These are phyloP conservation scores for Caulochytrium protostelioides DNA, from an alignment of 371 early-diverging fungal genomes.

Conservation along the genomic window DNA sequence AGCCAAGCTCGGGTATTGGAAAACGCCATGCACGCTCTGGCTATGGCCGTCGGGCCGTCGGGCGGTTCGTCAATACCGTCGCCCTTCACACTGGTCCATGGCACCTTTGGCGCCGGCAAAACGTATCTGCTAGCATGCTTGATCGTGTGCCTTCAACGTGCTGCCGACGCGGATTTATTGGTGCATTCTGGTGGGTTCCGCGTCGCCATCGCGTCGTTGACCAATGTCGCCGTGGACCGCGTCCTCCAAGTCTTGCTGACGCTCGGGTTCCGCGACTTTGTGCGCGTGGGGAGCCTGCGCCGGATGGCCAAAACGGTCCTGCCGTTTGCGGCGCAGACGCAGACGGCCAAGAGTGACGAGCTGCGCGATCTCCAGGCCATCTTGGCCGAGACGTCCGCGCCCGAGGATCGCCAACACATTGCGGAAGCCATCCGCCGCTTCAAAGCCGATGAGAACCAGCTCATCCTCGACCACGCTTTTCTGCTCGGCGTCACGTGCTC, in stretches of 20 bases:
- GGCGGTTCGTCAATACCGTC: conserved; percentile 2
- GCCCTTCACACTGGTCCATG: conserved; percentile 30
- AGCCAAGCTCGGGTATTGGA: conserved; percentile 41
- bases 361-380: conserved; percentile 48
- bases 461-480: conserved; percentile 23
- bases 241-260: conserved; percentile 43
- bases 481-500: conserved; percentile 62
- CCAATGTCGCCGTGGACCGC: conserved; percentile 64
- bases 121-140: conserved; percentile 56
- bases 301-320: conserved; percentile 48
- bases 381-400: conserved; percentile 32
- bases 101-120: conserved; percentile 59
- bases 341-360: conserved; percentile 28
- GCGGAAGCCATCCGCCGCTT: conserved; percentile 40
- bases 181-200: conserved; percentile 17
- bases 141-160: conserved; percentile 42
- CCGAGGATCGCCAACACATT: conserved; percentile 30
- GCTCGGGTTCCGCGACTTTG: conserved; percentile 50
- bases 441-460: conserved; percentile 25
- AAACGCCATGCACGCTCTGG: conserved; percentile 11
- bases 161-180: conserved; percentile 22
- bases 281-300: conserved; percentile 65
- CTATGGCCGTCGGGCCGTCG: conserved; percentile 8
- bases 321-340: conserved; percentile 41
- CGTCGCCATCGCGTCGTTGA: conserved; percentile 17